Evolutionary conservation across 441 rosid genomes (phyloP).

Genomic region (Bruguiera hainesii): DNA sequence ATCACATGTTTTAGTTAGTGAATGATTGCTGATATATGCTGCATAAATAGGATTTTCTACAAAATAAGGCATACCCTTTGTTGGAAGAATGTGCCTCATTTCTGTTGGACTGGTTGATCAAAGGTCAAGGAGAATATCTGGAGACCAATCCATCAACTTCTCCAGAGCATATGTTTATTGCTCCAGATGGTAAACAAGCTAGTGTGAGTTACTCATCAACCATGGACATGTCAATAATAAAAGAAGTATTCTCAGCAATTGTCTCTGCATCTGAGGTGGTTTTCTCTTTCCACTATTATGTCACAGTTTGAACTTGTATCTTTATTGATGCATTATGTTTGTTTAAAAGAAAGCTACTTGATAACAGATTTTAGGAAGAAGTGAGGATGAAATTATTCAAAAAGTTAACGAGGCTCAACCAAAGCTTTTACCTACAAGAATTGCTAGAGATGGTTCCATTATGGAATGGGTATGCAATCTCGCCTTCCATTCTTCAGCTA

Average conservation of each 20-base stretch:
- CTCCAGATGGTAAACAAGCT: slow-evolving; percentile 79
- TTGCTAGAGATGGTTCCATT: slow-evolving; percentile 79
- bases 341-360: slow-evolving; percentile 7
- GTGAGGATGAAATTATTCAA: slow-evolving; percentile 43
- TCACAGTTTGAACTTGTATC: neutral
- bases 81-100: slow-evolving; percentile 79
- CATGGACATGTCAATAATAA: slow-evolving; percentile 87
- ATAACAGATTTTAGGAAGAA: slow-evolving; percentile 62
- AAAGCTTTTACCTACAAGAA: slow-evolving; percentile 66
- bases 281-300: slow-evolving; percentile 8
- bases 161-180: slow-evolving; percentile 79
- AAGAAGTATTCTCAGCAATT: slow-evolving; percentile 66
- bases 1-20: neutral
- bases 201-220: slow-evolving; percentile 91
- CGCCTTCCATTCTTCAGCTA: neutral
- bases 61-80: slow-evolving; percentile 75
- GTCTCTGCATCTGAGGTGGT: slow-evolving; percentile 84
- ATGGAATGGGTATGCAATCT: slow-evolving; percentile 78
- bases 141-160: slow-evolving; percentile 97
- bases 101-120: slow-evolving; percentile 91
- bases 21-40: slow-evolving; percentile 14
- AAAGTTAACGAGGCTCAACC: slow-evolving; percentile 56
- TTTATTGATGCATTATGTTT: neutral
- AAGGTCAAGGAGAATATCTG: slow-evolving; percentile 70
- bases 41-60: slow-evolving; percentile 62